These are phyloP conservation scores for Fusarium liriodendri DNA, from an alignment of 2,329 filamentous ascomycete genomes.

Conservation along the genomic window DNA sequence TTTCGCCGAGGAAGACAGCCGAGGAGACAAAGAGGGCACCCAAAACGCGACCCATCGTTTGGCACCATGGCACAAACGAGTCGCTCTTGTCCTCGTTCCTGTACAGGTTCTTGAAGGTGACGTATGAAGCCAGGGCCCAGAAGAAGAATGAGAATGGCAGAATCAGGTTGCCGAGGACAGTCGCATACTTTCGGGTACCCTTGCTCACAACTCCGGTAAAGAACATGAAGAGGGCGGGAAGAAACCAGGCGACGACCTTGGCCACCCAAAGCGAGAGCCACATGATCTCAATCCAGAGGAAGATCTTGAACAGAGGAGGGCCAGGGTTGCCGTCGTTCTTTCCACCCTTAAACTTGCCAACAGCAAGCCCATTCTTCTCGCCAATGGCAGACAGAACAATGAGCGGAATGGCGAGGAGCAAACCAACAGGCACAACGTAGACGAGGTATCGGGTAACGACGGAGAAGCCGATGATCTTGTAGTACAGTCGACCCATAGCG, in stretches of 20 bases:
- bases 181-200: slow-evolving; percentile 77
- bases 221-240: slow-evolving; percentile 75
- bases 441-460: slow-evolving; percentile 74
- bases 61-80: slow-evolving; percentile 62
- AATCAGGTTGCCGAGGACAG: slow-evolving; percentile 71
- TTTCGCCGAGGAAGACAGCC: slow-evolving; percentile 79
- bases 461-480: slow-evolving; percentile 72
- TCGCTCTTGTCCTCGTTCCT: slow-evolving; percentile 45
- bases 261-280: slow-evolving; percentile 76
- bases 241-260: slow-evolving; percentile 71
- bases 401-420: slow-evolving; percentile 71
- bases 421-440: slow-evolving; percentile 73
- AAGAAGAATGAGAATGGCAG: slow-evolving; percentile 76
- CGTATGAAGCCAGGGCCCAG: slow-evolving; percentile 72
- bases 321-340: slow-evolving; percentile 44
- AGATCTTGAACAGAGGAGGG: slow-evolving; percentile 69
- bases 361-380: slow-evolving; percentile 33
- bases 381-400: slow-evolving; percentile 63
- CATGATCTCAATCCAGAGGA: slow-evolving; percentile 76
- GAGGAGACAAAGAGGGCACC: slow-evolving; percentile 75
- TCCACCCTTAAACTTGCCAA: slow-evolving; percentile 20
- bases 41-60: slow-evolving; percentile 72
- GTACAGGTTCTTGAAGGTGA: slow-evolving; percentile 69
- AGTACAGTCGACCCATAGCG: slow-evolving; percentile 73
- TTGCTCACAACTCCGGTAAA: slow-evolving; percentile 76